Percentiles rank a stretch among this genome's conserved stretches.
Evolutionary conservation across 2,329 filamentous ascomycete species (phyloP).

Genomic region (Paraphaeosphaeria sporulosa): DNA sequence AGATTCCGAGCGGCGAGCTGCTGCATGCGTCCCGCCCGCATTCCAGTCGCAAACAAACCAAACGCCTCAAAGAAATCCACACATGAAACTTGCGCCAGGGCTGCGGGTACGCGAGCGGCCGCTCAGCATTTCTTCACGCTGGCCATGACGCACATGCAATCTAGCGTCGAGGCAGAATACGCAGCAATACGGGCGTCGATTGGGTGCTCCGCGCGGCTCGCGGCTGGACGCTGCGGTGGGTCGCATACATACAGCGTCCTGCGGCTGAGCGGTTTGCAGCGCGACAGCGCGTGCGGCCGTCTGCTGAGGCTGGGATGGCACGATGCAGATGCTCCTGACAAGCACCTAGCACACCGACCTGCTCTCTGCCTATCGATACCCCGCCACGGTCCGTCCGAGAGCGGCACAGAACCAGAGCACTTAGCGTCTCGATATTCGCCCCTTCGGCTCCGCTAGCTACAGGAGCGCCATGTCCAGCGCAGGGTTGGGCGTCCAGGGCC

Average conservation of each 20-base stretch:
- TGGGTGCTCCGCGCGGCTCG: slow-evolving; percentile 22
- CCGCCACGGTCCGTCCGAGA: slow-evolving; percentile 24
- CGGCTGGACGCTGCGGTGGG: slow-evolving; percentile 21
- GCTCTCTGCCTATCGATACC: slow-evolving; percentile 18
- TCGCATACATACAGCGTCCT: slow-evolving; percentile 16
- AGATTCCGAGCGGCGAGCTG: not conserved
- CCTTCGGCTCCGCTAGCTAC: slow-evolving; percentile 4
- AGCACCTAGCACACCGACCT: slow-evolving; percentile 31
- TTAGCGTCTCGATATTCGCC: not conserved
- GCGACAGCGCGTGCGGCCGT: no score
- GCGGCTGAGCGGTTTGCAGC: slow-evolving; percentile 43
- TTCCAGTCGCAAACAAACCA: slow-evolving; percentile 30
- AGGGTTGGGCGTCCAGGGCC: no score
- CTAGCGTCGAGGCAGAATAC: not conserved
- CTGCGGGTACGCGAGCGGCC: not conserved
- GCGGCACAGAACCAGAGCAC: slow-evolving; percentile 3
- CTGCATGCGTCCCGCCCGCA: slow-evolving; percentile 21
- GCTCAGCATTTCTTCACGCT: not conserved
- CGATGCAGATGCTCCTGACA: slow-evolving; percentile 16
- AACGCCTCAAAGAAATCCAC: not conserved
- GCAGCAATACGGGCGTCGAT: not conserved
- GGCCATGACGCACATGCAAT: slow-evolving; percentile 4
- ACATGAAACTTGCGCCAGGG: not conserved
- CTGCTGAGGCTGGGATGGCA: no score
- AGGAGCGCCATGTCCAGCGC: not conserved